Conservation (phyloP, 1,139 yeast species). For the Eremothecium coryli region DNA sequence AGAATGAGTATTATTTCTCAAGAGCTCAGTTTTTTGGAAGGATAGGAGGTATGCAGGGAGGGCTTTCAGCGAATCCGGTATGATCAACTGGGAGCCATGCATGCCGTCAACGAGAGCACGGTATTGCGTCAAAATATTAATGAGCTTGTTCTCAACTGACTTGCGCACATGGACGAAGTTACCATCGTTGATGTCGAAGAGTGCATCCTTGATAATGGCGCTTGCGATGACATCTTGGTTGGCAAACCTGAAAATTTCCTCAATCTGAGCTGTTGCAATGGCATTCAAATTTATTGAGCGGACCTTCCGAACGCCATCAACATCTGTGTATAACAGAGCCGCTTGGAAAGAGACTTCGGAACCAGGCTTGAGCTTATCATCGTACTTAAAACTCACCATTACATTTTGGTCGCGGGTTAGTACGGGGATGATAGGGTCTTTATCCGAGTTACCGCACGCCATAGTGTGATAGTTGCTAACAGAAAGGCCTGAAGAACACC, state of each 20-base stretch:
- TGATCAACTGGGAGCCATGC: conserved; percentile 54
- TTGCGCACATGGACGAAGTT: conserved; percentile 56
- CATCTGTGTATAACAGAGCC: conserved; percentile 76
- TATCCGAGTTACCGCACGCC: conserved; percentile 26
- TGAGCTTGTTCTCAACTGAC: conserved; percentile 54
- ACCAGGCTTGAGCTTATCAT: conserved; percentile 62
- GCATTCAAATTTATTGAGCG: conserved; percentile 76
- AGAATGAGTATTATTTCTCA: conserved; percentile 41
- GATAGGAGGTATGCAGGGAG: conserved; percentile 62
- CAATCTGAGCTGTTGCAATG: conserved; percentile 66
- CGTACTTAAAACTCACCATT: conserved; percentile 66
- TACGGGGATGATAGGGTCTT: conserved; percentile 65
- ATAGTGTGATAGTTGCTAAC: conserved; percentile 71
- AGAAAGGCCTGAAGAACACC: conserved; percentile 85
- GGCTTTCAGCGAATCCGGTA: conserved; percentile 75
- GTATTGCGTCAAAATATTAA: conserved; percentile 70
- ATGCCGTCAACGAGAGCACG: conserved; percentile 44
- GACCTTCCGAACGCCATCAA: conserved; percentile 67
- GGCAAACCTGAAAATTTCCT: conserved; percentile 70
- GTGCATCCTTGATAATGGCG: conserved; percentile 63
- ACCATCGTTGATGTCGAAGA: conserved; percentile 51
- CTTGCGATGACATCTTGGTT: conserved; percentile 74
- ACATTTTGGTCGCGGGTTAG: conserved; percentile 57
- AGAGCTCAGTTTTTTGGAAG: conserved; percentile 57
- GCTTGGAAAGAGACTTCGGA: conserved; percentile 87